Conservation (phyloP, 2,329 filamentous ascomycete genomes). For the Trichoderma sp. region DNA sequence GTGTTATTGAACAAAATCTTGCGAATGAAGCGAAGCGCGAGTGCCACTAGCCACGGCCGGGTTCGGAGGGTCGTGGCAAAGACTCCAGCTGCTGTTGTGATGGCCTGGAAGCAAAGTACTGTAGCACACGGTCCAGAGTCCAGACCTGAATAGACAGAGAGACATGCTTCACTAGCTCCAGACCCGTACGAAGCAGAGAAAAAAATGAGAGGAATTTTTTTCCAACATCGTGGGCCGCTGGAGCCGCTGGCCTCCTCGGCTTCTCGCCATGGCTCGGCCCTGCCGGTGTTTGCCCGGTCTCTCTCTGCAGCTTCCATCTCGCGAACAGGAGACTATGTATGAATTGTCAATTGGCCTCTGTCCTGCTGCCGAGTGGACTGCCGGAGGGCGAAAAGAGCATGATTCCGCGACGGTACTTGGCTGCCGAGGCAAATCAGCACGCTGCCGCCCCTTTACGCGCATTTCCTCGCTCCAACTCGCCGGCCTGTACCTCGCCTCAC, state of each 20-base stretch:
- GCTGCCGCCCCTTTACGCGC: slow-evolving; percentile 19
- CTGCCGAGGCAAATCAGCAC: slow-evolving; percentile 14
- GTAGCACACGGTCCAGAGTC: slow-evolving; percentile 9
- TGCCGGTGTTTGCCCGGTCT: slow-evolving; percentile 17
- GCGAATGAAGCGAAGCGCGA: slow-evolving; percentile 21
- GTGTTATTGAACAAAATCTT: background rate
- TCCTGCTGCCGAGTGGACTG: background rate
- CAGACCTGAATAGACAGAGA: background rate
- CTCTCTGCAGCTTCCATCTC: background rate
- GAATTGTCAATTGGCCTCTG: background rate
- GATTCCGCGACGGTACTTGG: background rate
- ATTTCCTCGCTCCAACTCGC: slow-evolving; percentile 12
- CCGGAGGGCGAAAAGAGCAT: background rate
- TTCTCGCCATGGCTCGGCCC: slow-evolving; percentile 9
- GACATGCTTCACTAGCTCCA: slow-evolving; percentile 9
- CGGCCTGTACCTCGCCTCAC: background rate
- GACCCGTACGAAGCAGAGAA: background rate
- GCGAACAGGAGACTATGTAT: background rate
- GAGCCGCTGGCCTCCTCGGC: slow-evolving; percentile 1
- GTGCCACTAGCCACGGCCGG: slow-evolving; percentile 9
- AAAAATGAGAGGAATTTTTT: background rate
- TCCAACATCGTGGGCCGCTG: background rate
- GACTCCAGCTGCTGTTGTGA: background rate
- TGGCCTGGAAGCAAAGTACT: background rate
- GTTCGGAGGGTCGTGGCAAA: slow-evolving; percentile 17